Base-by-base conservation (phyloP, 2,329 filamentous ascomycete genomes). In the Aspergillus pseudoglaucus region DNA sequence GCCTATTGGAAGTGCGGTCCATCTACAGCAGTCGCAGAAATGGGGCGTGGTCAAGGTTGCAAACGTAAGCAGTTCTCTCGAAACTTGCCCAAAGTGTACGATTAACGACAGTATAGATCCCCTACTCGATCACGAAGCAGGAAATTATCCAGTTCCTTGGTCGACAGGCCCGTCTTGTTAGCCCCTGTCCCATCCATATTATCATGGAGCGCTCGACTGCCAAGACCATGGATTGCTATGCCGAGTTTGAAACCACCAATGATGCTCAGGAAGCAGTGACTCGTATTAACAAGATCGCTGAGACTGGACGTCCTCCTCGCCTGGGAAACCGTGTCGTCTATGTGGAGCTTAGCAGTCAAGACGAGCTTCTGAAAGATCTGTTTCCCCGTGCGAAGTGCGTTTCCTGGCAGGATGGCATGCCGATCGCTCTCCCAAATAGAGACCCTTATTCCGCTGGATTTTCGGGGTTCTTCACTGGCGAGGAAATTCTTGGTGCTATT, bases 171-270 rank as follows among this genome's bases (percentile, higher is more conserved):
- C 63, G 65, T 14, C 57, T 73, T 32, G 54, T 75, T 15, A 55
- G 60, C 5, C 53, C 64, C 23, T 72, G 65, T 39, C 66, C 75
- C 0, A 66, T 79, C n/a, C 77, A 80, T 53, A 77, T 80, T 52
- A 75, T 79, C 48, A 79, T 80, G 76, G 77, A 80, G 52, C 74
- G 76, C 18, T 70, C 73, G 18, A 78, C 75, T n/a, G 75, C 74
- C 15, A 80, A 79, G 64, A 79, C 77, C 1, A 76, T 76, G 69
- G 75, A 79, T 45, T 75, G 69, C 50, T 80, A 69, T 53, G 67
- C 77, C 35, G 77, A 80, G 47, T 68, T 79, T 32, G 45, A 55
- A 3, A 63, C 59, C 59, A 4, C 35, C 46, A 1, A 47, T 50
- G 8, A 74, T 53, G 77, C 76, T 0, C 46, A 62, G 14, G 59